A percentile compares a stretch with the other conserved stretches of the same genome.
phyloP scores from a whole-genome alignment of 805 yeast species.

The Wickerhamomyces kurtzmanii region DNA sequence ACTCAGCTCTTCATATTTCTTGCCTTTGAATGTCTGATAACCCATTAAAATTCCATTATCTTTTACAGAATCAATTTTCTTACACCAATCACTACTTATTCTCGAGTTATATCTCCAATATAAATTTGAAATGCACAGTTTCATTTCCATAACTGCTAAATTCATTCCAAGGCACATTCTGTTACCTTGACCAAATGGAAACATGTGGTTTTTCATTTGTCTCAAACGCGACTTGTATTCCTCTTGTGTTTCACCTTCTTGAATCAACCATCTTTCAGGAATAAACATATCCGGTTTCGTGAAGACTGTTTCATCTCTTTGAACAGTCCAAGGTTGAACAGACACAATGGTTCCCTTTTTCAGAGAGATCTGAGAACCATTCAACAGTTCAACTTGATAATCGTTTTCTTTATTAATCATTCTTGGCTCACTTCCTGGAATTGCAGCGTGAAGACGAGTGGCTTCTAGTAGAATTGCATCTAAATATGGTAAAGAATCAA shows the following conservation, averaged over 20 bases:
- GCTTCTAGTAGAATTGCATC: slow-evolving; percentile 56
- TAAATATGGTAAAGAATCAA: slow-evolving; percentile 48
- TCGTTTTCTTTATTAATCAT: slow-evolving; percentile 24
- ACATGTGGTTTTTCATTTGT: slow-evolving; percentile 40
- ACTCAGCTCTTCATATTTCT: slow-evolving; percentile 9
- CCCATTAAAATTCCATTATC: slow-evolving; percentile 17
- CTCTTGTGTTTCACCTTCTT: slow-evolving; percentile 22
- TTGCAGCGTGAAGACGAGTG: slow-evolving; percentile 54
- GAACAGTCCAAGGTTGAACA: slow-evolving; percentile 59
- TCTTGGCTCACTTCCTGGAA: slow-evolving; percentile 69
- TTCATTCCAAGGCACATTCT: slow-evolving; percentile 71
- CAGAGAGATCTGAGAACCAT: slow-evolving; percentile 17
- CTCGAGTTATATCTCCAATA: slow-evolving; percentile 36
- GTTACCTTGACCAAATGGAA: slow-evolving; percentile 67
- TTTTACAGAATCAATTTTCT: slow-evolving; percentile 12
- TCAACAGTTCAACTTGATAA: slow-evolving; percentile 8
- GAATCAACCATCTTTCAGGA: slow-evolving; percentile 57
- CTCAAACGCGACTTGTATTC: slow-evolving; percentile 26
- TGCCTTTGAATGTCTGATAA: slow-evolving; percentile 3
- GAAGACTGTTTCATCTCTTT: slow-evolving; percentile 38
- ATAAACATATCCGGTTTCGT: slow-evolving; percentile 34
- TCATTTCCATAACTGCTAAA: slow-evolving; percentile 58
- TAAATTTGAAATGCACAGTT: slow-evolving; percentile 41
- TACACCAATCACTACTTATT: slow-evolving; percentile 35
- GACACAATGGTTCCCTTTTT: slow-evolving; percentile 50